phyloP scores from a whole-genome alignment of 208 protist genomes.

The Leishmania turanica region DNA sequence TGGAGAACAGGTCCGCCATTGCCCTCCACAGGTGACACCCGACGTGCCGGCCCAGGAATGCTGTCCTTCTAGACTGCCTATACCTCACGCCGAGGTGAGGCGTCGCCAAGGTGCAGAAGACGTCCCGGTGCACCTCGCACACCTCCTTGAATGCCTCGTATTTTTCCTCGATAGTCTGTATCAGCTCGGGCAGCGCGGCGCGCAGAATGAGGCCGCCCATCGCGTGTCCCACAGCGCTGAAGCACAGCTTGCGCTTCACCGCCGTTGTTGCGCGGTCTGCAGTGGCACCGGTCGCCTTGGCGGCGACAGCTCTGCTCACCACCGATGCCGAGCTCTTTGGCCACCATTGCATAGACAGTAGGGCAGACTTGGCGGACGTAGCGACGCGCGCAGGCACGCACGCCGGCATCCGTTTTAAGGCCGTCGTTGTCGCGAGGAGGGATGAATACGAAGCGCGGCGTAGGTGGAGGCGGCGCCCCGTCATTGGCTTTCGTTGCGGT shows the following conservation, averaged over 20 bases:
- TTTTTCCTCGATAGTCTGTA: neutral
- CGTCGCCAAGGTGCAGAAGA: slow-evolving; percentile 51
- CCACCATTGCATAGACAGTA: neutral
- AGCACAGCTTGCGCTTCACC: slow-evolving; percentile 28
- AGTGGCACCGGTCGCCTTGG: neutral
- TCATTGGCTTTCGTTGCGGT: too few species aligned
- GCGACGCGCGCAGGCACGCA: slow-evolving; percentile 39
- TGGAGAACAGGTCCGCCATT: slow-evolving; percentile 51
- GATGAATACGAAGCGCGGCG: slow-evolving; percentile 29
- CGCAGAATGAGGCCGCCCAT: slow-evolving; percentile 78
- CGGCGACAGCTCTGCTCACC: neutral
- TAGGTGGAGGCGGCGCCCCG: neutral
- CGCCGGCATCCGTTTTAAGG: slow-evolving; percentile 40
- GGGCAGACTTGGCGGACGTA: slow-evolving; percentile 26
- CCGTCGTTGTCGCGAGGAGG: slow-evolving; percentile 33
- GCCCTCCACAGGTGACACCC: slow-evolving; percentile 35
- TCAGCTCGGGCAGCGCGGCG: slow-evolving; percentile 47
- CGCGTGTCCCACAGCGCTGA: slow-evolving; percentile 55
- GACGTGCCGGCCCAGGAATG: slow-evolving; percentile 28
- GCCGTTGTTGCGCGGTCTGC: slow-evolving; percentile 1
- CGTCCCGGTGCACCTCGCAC: slow-evolving; percentile 44
- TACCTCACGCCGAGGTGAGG: slow-evolving; percentile 55
- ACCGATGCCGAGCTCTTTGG: neutral
- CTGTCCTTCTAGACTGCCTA: slow-evolving; percentile 42
- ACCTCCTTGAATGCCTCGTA: neutral